phyloP scores from a whole-genome alignment of 805 yeast genomes.

The Candida easanensis region DNA sequence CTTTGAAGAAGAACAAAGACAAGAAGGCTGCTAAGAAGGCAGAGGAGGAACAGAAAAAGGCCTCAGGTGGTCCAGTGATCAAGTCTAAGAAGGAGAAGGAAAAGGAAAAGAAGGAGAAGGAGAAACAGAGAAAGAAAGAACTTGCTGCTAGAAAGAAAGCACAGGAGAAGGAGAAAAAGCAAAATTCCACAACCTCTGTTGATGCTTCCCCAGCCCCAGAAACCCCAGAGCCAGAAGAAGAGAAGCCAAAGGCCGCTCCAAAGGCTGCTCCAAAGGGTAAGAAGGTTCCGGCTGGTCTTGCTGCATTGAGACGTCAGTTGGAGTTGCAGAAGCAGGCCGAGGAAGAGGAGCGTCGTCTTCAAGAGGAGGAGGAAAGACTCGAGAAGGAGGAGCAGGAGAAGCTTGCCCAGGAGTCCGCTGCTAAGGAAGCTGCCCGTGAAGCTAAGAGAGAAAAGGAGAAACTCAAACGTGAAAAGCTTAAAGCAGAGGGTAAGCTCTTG shows the following conservation, averaged over 20 bases:
- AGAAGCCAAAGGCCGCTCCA: constrained; percentile 35
- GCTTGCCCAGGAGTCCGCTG: constrained; percentile 39
- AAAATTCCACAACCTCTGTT: constrained; percentile 4
- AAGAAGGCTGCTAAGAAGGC: constrained; percentile 69
- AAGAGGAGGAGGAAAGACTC: constrained; percentile 68
- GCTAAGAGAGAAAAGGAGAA: constrained; percentile 85
- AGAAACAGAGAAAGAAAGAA: constrained; percentile 88
- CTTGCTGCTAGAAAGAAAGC: constrained; percentile 83
- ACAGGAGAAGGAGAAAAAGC: constrained; percentile 20
- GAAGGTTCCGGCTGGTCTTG: constrained; percentile 86
- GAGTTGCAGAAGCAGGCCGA: constrained; percentile 86
- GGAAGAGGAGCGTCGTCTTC: constrained; percentile 71
- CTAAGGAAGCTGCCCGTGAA: constrained; percentile 53
- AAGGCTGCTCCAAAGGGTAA: constrained; percentile 50
- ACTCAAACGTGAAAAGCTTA: constrained; percentile 83
- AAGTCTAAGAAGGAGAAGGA: constrained; percentile 93
- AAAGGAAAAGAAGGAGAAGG: constrained; percentile 91
- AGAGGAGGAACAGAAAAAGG: constrained; percentile 41
- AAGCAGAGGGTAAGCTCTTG: constrained; percentile 92
- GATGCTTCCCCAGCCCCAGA: constrained; percentile 30
- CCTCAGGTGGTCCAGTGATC: constrained; percentile 61
- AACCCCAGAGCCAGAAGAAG: constrained; percentile 18
- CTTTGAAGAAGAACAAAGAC: constrained; percentile 75
- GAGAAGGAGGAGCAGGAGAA: constrained; percentile 50
- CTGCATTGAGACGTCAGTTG: constrained; percentile 85